Conservation (phyloP, 1,139 yeast species). For the Blastobotrys buckinghamii region DNA sequence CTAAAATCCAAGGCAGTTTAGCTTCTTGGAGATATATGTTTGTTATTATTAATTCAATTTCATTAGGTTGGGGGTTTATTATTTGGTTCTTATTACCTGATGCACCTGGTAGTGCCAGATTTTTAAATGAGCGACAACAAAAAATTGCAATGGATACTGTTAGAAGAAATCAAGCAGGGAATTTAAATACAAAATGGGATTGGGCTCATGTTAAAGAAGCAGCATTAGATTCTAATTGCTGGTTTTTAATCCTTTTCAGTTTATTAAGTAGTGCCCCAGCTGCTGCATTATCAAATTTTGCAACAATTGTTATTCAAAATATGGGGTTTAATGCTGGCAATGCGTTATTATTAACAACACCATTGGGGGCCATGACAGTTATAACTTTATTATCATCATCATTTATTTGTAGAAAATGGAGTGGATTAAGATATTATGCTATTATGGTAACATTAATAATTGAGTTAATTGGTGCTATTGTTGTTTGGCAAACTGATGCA, state of each 20-base stretch:
- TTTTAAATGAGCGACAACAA: conserved; percentile 33
- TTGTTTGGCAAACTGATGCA: conserved; percentile 12
- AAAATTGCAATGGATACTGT: conserved; percentile 12
- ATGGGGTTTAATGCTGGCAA: conserved; percentile 37
- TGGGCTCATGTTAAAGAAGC: conserved; percentile 38
- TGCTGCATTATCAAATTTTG: conserved; percentile 21
- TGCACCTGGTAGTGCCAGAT: conserved; percentile 47
- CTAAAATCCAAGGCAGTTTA: conserved; percentile 11
- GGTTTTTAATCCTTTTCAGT: conserved; percentile 28
- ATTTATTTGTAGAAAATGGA: conserved; percentile 9
- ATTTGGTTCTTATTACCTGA: conserved; percentile 50
- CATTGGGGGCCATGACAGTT: conserved; percentile 30
- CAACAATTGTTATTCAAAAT: conserved; percentile 18
- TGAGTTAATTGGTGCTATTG: conserved; percentile 13
- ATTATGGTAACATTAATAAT: conserved; percentile 7
- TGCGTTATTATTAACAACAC: conserved; percentile 37
- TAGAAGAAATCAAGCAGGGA: conserved; percentile 13
- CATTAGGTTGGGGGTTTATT: conserved; percentile 35
- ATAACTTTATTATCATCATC: conserved; percentile 5
- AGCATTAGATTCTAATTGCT: conserved; percentile 26
- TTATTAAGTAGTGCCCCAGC: conserved; percentile 18
- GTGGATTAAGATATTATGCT: conserved; percentile 9
- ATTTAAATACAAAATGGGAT: conserved; percentile 44
- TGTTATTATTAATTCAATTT: conserved; percentile 9
- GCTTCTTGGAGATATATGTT: conserved; percentile 16